phyloP scores from a whole-genome alignment of 192 early-diverging fungal species.

The Endogone sp. region DNA sequence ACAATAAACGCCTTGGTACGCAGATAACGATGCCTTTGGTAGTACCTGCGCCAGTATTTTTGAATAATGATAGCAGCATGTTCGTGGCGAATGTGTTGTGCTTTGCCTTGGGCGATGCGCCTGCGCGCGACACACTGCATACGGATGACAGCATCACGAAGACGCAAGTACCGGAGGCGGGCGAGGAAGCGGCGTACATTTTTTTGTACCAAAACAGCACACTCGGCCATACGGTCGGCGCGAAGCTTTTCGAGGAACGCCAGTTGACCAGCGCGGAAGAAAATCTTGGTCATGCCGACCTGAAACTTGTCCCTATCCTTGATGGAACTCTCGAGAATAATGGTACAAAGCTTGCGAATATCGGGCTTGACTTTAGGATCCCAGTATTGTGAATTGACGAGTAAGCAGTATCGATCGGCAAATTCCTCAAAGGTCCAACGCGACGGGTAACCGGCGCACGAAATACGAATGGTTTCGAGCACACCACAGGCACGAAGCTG shows the following conservation, averaged over 20 bases:
- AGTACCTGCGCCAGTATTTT: constrained; percentile 60
- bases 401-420: constrained; percentile 75
- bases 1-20: constrained; percentile 47
- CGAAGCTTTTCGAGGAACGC: constrained; percentile 88
- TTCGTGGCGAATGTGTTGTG: constrained; percentile 53
- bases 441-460: constrained; percentile 95
- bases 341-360: constrained; percentile 51
- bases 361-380: constrained; percentile 39
- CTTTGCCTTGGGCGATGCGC: constrained; percentile 46
- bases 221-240: constrained; percentile 72
- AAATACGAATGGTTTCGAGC: constrained; percentile 97
- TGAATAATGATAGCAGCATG: constrained; percentile 77
- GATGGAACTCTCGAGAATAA: constrained; percentile 65
- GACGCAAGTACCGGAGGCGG: constrained; percentile 51
- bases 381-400: constrained; percentile 51
- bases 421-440: constrained; percentile 88
- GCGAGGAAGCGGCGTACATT: constrained; percentile 72
- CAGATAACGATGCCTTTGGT: constrained; percentile 47
- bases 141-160: constrained; percentile 55
- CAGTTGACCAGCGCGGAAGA: constrained; percentile 96
- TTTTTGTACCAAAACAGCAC: constrained; percentile 87
- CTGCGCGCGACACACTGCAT: constrained; percentile 70
- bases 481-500: constrained; percentile 99
- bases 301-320: constrained; percentile 85
- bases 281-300: constrained; percentile 93